Base-by-base conservation (phyloP, 2,329 filamentous ascomycete genomes). In the Fusarium sterilihyphosum region DNA sequence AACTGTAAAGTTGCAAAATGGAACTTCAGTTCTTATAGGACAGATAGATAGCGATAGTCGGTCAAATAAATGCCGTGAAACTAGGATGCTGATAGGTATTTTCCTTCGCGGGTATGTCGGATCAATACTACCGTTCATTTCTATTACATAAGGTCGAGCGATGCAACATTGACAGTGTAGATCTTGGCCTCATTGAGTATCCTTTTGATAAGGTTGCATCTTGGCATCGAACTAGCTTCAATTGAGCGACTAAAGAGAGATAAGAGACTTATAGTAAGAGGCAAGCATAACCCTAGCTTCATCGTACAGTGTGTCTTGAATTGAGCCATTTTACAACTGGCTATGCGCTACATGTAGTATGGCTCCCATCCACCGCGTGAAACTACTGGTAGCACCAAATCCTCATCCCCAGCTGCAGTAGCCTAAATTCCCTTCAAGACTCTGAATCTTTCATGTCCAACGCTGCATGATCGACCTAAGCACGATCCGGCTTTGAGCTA, bases 401-500 rank as follows among this genome's bases (percentile, higher is more conserved):
- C n/a, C 7, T 50, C 14, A 18, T 37, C 0, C 29, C 22, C 8
- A 35, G 31, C 31, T 24, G 16, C 8, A 24, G 5, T 24, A n/a
- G 7, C 18, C 16, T 7, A 13, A 50, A 7, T 7, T 4, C 14
- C 22, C 16, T 12, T 3, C 14, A 18, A 31, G 31, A 24, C 5
- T 16, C 16, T n/a, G 7, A n/a, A 2, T n/a, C 14, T 50, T 33
- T 1, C 4, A 12, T 9, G 1, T 17, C 56, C 41, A 12, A 8
- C 8, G 8, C 41, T 22, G 18, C 22, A 31, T 5, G 2, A 37
- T 7, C 1, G 9, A 13, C 20, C 22, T n/a, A 61, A 24, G 10
- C 29, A 29, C 57, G 61, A 17, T 62, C 61, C 12, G 61, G 61
- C 57, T 62, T 64, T 10, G 61, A 62, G 29, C 61, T 20, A 37